These are phyloP conservation scores for Verticillium tricorpus DNA, from an alignment of 2,329 filamentous ascomycete species.

Conservation along the genomic window DNA sequence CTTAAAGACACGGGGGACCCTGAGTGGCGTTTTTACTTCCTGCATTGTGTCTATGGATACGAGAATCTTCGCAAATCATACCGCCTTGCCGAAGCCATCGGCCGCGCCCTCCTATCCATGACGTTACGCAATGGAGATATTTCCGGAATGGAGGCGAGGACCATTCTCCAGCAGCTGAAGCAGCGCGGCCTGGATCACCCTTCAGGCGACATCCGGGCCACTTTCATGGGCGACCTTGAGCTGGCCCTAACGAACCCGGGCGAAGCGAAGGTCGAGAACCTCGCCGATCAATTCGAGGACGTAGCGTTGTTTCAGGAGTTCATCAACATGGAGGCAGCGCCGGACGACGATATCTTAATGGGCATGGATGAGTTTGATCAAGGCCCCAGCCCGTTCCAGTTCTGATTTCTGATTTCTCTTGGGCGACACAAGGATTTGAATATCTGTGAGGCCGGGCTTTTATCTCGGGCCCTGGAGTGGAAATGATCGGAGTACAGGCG, in stretches of 20 bases:
- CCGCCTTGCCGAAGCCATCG: conserved; percentile 28
- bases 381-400: background rate
- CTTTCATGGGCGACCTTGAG: conserved; percentile 31
- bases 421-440: background rate
- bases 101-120: conserved; percentile 29
- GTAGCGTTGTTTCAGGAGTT: conserved; percentile 28
- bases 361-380: background rate
- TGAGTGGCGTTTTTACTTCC: conserved; percentile 29
- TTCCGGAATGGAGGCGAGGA: conserved; percentile 20
- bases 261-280: conserved; percentile 25
- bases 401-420: background rate
- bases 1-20: conserved; percentile 22
- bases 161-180: conserved; percentile 23
- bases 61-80: conserved; percentile 27
- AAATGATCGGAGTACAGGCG: too few relatives aligned
- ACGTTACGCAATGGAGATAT: conserved; percentile 26
- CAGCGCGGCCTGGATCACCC: conserved; percentile 15
- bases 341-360: background rate
- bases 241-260: conserved; percentile 28
- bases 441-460: background rate
- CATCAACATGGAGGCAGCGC: background rate
- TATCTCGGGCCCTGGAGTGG: too few relatives aligned
- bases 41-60: conserved; percentile 33
- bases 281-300: conserved; percentile 27
- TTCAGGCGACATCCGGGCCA: conserved; percentile 23